Evolutionary conservation across 768 basidiomycete species (phyloP).

Genomic region (Lepiota venenata): DNA sequence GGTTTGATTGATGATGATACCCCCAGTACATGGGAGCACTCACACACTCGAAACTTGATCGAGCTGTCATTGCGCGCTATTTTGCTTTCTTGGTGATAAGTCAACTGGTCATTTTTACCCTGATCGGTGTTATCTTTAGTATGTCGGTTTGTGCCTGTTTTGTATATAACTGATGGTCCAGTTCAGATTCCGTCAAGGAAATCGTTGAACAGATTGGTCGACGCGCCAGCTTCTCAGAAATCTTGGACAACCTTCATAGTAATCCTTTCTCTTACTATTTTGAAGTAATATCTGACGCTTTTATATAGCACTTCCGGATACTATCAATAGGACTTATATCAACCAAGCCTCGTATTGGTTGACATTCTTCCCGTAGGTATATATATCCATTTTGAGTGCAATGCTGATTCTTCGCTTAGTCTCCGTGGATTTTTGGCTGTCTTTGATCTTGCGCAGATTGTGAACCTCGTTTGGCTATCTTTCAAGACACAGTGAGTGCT

Average conservation of each 20-base stretch:
- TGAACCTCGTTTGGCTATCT: slow-evolving; percentile 86
- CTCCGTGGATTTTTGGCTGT: slow-evolving; percentile 92
- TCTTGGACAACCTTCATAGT: slow-evolving; percentile 45
- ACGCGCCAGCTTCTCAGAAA: slow-evolving; percentile 43
- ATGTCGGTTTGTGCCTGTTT: slow-evolving; percentile 23
- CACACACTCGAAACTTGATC: slow-evolving; percentile 79
- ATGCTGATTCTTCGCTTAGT: slow-evolving; percentile 31
- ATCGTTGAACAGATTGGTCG: slow-evolving; percentile 40
- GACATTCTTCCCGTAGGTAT: slow-evolving; percentile 87
- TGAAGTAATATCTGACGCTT: background rate
- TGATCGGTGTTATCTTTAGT: slow-evolving; percentile 90
- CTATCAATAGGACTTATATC: slow-evolving; percentile 86
- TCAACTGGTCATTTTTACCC: slow-evolving; percentile 90
- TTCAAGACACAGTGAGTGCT: slow-evolving; percentile 71
- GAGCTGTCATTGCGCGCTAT: slow-evolving; percentile 89
- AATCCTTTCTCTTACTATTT: slow-evolving; percentile 17
- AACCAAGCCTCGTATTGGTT: slow-evolving; percentile 91
- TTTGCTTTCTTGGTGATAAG: slow-evolving; percentile 93
- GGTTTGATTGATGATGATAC: slow-evolving; percentile 45
- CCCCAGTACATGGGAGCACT: slow-evolving; percentile 58
- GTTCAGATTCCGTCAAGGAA: slow-evolving; percentile 38
- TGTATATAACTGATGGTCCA: slow-evolving; percentile 2
- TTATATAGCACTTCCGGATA: slow-evolving; percentile 55
- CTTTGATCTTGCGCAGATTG: slow-evolving; percentile 93
- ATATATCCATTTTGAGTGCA: background rate